Evolutionary conservation across 768 basidiomycete species (phyloP).

Genomic region (Solioccasus polychromus): DNA sequence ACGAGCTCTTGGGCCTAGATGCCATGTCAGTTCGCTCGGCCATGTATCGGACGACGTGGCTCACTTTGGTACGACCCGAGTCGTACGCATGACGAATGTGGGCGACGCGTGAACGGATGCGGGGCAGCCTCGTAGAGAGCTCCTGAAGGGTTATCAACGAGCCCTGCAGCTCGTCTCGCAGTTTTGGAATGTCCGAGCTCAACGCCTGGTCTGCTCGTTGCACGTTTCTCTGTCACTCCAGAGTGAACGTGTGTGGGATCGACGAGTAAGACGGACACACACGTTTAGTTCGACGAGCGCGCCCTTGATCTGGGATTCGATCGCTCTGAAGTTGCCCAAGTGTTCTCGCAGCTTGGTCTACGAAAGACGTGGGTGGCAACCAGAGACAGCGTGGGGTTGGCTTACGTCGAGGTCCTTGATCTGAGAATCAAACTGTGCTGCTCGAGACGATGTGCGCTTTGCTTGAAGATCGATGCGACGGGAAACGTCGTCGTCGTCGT

Average conservation of each 20-base stretch:
- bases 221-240: conserved; percentile 46
- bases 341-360: conserved; percentile 67
- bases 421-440: conserved; percentile 48
- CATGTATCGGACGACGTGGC: conserved; percentile 2
- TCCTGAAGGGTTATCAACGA: conserved; percentile 56
- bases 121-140: conserved; percentile 58
- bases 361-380: not conserved
- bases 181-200: conserved; percentile 57
- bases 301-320: conserved; percentile 67
- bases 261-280: conserved; percentile 16
- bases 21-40: not conserved
- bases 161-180: conserved; percentile 57
- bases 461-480: conserved; percentile 40
- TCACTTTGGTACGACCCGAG: conserved; percentile 65
- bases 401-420: conserved; percentile 63
- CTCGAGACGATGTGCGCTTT: conserved; percentile 46
- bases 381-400: not conserved
- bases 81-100: conserved; percentile 68
- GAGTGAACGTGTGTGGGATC: not conserved
- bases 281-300: conserved; percentile 62
- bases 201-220: conserved; percentile 59
- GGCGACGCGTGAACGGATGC: conserved; percentile 56
- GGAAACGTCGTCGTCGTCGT: conserved; percentile 3
- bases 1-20: conserved; percentile 62
- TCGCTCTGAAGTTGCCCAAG: conserved; percentile 70